A percentile compares a stretch with the other conserved stretches of the same genome.
Conservation (phyloP, 768 basidiomycete genomes). For the Boletus pseudopeckii region DNA sequence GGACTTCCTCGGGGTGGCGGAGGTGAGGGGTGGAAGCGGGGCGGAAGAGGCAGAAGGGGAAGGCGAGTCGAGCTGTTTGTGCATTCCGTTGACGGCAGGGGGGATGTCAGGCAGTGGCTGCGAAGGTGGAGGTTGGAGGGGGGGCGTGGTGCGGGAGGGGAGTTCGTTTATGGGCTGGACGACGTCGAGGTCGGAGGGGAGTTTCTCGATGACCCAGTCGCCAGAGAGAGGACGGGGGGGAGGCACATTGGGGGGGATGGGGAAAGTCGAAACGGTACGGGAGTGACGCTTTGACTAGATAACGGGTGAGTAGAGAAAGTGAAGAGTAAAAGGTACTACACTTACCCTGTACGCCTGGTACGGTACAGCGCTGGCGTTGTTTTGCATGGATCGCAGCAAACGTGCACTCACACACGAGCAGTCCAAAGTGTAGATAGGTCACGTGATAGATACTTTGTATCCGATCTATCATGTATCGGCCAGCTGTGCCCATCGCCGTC, state of each 20-base stretch:
- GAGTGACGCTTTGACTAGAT: constrained; percentile 48
- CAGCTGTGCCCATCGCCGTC: constrained; percentile 13
- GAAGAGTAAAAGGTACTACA: neutral
- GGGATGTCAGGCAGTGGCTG: neutral
- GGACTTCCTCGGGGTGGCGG: constrained; percentile 26
- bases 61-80: neutral
- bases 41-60: constrained; percentile 9
- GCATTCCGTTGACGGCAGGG: constrained; percentile 6
- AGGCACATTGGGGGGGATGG: constrained; percentile 22
- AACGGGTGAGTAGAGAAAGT: neutral
- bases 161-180: too few relatives aligned
- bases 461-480: constrained; percentile 19
- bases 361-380: constrained; percentile 33
- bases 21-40: neutral
- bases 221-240: constrained; percentile 19
- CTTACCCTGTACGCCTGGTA: constrained; percentile 50
- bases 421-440: too few relatives aligned
- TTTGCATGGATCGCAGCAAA: constrained; percentile 5
- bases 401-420: too few relatives aligned
- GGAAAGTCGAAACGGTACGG: constrained; percentile 32
- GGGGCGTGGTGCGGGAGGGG: too few relatives aligned
- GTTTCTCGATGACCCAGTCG: constrained; percentile 25
- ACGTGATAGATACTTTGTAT: constrained; percentile 10
- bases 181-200: neutral
- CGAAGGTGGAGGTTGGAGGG: neutral